Conservation (phyloP, 2,329 filamentous ascomycete genomes). For the Dothiorella sarmentorum region DNA sequence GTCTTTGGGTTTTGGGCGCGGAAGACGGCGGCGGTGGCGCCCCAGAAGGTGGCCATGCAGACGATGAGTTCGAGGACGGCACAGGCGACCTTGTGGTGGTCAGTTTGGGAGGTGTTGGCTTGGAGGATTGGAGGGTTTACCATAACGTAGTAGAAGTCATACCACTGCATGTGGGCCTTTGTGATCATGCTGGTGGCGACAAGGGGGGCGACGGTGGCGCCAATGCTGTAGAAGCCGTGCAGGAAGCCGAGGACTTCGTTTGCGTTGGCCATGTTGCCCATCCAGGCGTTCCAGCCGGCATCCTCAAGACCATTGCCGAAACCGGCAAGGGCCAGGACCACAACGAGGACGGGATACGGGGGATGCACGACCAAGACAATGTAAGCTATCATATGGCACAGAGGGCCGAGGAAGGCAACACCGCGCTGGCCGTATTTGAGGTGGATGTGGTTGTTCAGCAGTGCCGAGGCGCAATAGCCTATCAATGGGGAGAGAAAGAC, state of each 20-base stretch:
- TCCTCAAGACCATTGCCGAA: constrained; percentile 70
- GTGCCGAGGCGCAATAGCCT: constrained; percentile 61
- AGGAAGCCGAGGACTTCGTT: constrained; percentile 73
- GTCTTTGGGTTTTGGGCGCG: constrained; percentile 49
- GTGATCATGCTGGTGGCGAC: constrained; percentile 72
- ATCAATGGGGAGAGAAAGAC: constrained; percentile 65
- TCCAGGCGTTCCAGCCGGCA: constrained; percentile 59
- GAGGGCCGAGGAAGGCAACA: constrained; percentile 62
- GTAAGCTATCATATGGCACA: constrained; percentile 63
- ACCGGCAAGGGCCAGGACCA: constrained; percentile 63
- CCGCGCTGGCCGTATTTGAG: constrained; percentile 66
- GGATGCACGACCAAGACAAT: constrained; percentile 64
- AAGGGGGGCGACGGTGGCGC: constrained; percentile 66
- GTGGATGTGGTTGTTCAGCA: constrained; percentile 64
- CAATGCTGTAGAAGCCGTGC: constrained; percentile 69
- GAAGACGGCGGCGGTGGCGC: constrained; percentile 56
- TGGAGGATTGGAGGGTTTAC: constrained; percentile 38
- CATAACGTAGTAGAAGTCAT: constrained; percentile 74
- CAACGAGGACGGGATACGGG: constrained; percentile 63
- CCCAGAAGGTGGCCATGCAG: constrained; percentile 60
- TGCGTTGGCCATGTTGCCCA: constrained; percentile 68
- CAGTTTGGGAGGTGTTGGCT: neutral
- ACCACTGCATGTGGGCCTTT: constrained; percentile 62
- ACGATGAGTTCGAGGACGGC: constrained; percentile 55
- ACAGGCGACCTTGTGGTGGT: constrained; percentile 45